Percentiles rank a stretch among this genome's conserved stretches.
Conservation (phyloP, 2,329 filamentous ascomycete species). For the Atkinsonella texensis region DNA sequence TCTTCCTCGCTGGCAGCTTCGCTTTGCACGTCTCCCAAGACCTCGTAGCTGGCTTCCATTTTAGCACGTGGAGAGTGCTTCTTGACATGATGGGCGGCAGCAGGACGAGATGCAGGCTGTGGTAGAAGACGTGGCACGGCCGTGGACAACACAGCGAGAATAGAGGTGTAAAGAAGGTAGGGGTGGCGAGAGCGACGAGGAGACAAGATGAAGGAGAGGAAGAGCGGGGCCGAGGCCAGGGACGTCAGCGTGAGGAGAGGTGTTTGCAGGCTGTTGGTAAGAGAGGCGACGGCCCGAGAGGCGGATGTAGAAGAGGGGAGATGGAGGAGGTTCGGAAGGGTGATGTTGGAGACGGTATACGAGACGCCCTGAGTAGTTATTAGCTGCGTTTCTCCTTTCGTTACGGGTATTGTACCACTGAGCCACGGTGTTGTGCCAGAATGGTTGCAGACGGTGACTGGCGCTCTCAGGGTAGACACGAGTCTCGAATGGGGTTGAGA, state of each 20-base stretch:
- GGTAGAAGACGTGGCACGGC: constrained; percentile 38
- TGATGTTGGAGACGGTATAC: constrained; percentile 67
- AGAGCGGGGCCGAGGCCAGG: constrained; percentile 58
- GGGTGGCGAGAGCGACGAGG: constrained; percentile 68
- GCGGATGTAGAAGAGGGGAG: constrained; percentile 66
- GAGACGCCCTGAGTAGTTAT: constrained; percentile 59
- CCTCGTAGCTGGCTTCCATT: constrained; percentile 63
- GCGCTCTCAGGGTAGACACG: too few species aligned
- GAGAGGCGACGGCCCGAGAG: constrained; percentile 55
- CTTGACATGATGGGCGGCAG: constrained; percentile 15
- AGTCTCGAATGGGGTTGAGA: too few species aligned
- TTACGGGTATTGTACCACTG: too few species aligned
- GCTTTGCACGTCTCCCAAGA: constrained; percentile 43
- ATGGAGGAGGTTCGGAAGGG: constrained; percentile 67
- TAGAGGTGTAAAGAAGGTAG: constrained; percentile 76
- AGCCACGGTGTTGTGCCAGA: too few species aligned
- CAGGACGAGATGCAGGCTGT: constrained; percentile 16
- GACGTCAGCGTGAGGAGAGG: constrained; percentile 57
- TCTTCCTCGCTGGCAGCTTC: constrained; percentile 40
- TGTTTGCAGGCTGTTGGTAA: constrained; percentile 49
- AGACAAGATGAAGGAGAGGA: constrained; percentile 67
- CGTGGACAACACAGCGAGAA: constrained; percentile 53
- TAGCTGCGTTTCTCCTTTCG: too few species aligned
- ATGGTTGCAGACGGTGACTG: too few species aligned
- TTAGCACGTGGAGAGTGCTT: constrained; percentile 25